Percentiles rank a stretch among this genome's conserved stretches.
Evolutionary conservation across 129 eudicot species (phyloP).

Genomic region (Pseudognaphalium luteoalbum): DNA sequence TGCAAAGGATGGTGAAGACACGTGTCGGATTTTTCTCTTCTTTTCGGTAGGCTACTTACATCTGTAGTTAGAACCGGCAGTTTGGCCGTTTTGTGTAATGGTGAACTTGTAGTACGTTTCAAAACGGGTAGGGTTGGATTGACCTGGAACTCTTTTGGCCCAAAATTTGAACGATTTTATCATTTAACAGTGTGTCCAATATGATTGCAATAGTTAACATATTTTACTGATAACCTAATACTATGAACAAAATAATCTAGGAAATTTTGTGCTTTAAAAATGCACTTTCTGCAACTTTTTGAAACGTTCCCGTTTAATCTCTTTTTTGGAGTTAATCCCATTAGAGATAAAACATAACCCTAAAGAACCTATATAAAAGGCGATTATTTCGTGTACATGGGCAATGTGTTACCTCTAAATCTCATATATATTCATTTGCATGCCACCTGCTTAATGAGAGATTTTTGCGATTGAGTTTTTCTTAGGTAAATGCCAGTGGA

Average conservation of each 20-base stretch:
- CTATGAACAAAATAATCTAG: neutral
- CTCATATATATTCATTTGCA: neutral
- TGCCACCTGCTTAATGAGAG: neutral
- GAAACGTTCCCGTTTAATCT: neutral
- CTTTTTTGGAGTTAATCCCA: neutral
- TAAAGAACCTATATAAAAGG: neutral
- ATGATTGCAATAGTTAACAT: neutral
- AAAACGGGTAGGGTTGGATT: neutral
- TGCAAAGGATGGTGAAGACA: constrained; percentile 45
- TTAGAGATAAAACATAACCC: neutral
- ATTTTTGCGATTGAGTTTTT: neutral
- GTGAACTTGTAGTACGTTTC: neutral
- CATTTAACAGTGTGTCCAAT: neutral
- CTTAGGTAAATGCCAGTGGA: constrained; percentile 81
- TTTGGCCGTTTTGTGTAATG: neutral
- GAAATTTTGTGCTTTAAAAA: neutral
- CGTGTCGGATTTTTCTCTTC: constrained; percentile 69
- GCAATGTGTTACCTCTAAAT: neutral
- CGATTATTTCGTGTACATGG: neutral
- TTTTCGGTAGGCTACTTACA: constrained; percentile 49
- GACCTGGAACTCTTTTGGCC: neutral
- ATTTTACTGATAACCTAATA: neutral
- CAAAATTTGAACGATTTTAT: neutral
- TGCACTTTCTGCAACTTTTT: neutral
- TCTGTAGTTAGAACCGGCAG: neutral